A percentile compares a stretch with the other conserved stretches of the same genome.
phyloP scores from a whole-genome alignment of 192 early-diverging fungal genomes.

The Rhizoclosmatium globosum region DNA sequence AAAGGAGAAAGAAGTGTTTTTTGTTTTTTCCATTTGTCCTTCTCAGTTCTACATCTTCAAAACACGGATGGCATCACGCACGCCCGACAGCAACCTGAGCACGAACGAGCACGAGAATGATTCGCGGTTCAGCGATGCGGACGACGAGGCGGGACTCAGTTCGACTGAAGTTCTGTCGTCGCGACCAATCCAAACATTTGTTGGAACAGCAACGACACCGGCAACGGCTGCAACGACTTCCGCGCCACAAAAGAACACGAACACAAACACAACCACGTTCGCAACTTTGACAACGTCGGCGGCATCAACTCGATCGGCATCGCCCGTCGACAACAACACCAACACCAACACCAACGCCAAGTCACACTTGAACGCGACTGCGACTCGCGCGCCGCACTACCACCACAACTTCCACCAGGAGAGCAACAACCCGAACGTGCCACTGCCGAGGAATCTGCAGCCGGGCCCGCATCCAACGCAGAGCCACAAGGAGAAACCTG shows the following conservation, averaged over 20 bases:
- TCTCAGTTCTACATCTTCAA: background rate
- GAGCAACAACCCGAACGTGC: background rate
- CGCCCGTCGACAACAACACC: background rate
- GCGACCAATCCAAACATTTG: background rate
- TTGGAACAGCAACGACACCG: background rate
- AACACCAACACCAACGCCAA: too few relatives aligned
- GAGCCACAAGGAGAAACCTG: too few relatives aligned
- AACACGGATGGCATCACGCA: background rate
- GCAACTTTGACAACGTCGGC: background rate
- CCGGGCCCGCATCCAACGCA: background rate
- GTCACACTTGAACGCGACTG: too few relatives aligned
- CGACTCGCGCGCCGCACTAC: too few relatives aligned
- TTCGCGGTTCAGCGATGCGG: slow-evolving; percentile 20
- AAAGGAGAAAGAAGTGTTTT: background rate
- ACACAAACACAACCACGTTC: background rate
- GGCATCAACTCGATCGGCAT: background rate
- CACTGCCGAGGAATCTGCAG: background rate
- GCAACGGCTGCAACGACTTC: background rate
- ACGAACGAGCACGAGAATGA: background rate
- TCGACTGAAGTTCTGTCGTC: background rate
- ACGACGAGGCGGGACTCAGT: slow-evolving; percentile 22
- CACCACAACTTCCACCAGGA: too few relatives aligned
- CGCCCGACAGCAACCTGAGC: background rate
- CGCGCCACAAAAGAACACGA: background rate
- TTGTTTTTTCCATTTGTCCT: background rate